Percentiles rank a stretch among this genome's conserved stretches.
Conservation (phyloP, 805 yeast species). For the Vanderwaltozyma polyspora region DNA sequence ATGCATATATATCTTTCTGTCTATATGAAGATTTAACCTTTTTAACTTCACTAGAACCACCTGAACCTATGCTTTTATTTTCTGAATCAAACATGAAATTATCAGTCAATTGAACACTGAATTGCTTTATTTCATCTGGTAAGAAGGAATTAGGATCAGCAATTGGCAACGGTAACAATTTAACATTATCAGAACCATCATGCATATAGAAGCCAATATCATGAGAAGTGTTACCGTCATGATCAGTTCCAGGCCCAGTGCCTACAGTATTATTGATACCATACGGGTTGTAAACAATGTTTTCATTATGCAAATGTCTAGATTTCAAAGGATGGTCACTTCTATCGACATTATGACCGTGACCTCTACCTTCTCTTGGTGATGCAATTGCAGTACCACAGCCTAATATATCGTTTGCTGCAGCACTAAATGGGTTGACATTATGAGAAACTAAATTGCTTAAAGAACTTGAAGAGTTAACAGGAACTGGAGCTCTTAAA, state of each 20-base stretch:
- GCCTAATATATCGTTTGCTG: slow-evolving; percentile 15
- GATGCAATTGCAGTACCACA: slow-evolving; percentile 20
- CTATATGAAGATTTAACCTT: slow-evolving; percentile 30
- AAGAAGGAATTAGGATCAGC: slow-evolving; percentile 54
- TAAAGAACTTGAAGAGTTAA: slow-evolving; percentile 18
- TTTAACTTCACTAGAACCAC: slow-evolving; percentile 62
- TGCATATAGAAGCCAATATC: slow-evolving; percentile 23
- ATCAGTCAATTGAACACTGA: slow-evolving; percentile 38
- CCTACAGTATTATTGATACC: slow-evolving; percentile 28
- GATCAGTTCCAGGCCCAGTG: slow-evolving; percentile 1
- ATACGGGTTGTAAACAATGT: slow-evolving; percentile 55
- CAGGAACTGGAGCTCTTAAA: slow-evolving; percentile 4
- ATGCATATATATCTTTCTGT: slow-evolving; percentile 40
- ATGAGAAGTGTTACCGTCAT: slow-evolving; percentile 4
- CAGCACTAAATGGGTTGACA: slow-evolving; percentile 24
- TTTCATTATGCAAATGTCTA: slow-evolving; percentile 17
- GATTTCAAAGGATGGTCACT: slow-evolving; percentile 4
- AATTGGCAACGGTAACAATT: slow-evolving; percentile 49
- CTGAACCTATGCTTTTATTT: slow-evolving; percentile 49
- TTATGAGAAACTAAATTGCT: slow-evolving; percentile 21
- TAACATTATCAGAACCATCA: slow-evolving; percentile 29
- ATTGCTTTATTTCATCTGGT: slow-evolving; percentile 43
- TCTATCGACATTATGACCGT: slow-evolving; percentile 1
- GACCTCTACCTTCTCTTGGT: slow-evolving; percentile 10
- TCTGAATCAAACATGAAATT: slow-evolving; percentile 39